These are phyloP conservation scores for Dryas octopetala DNA, from an alignment of 306 rosid species.

Conservation along the genomic window DNA sequence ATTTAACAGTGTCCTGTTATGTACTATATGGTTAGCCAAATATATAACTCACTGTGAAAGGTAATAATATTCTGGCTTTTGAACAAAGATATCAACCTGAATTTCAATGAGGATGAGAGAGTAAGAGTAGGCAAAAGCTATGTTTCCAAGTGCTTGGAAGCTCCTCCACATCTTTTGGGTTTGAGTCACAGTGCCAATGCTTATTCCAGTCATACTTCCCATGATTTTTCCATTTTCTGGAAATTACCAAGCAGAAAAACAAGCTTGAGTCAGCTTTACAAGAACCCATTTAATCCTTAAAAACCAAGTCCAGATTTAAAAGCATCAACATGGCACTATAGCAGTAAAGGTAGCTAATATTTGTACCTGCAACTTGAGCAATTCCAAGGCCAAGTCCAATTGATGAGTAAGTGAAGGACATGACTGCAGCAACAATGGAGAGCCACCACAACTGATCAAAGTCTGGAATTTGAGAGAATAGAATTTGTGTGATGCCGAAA, in stretches of 20 bases:
- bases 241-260: not conserved
- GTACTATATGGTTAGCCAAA: constrained; percentile 16
- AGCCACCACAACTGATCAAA: constrained; percentile 38
- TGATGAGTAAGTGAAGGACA: constrained; percentile 41
- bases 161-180: constrained; percentile 51
- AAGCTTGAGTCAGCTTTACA: constrained; percentile 13
- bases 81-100: constrained; percentile 38
- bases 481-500: constrained; percentile 45
- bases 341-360: not conserved
- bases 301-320: not conserved
- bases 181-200: constrained; percentile 44
- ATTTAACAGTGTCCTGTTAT: constrained; percentile 64
- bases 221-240: constrained; percentile 38
- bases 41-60: not conserved
- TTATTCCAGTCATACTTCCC: constrained; percentile 61
- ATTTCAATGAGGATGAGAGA: constrained; percentile 68
- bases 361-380: constrained; percentile 26
- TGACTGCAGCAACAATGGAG: constrained; percentile 40
- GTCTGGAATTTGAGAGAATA: constrained; percentile 64
- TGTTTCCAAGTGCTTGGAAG: constrained; percentile 75
- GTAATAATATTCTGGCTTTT: not conserved
- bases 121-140: constrained; percentile 76
- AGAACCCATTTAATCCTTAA: not conserved
- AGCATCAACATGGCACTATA: not conserved
- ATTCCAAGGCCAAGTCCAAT: constrained; percentile 39